Evolutionary conservation across 257 asterid species (phyloP).

Genomic region (Lithospermum erythrorhizon): DNA sequence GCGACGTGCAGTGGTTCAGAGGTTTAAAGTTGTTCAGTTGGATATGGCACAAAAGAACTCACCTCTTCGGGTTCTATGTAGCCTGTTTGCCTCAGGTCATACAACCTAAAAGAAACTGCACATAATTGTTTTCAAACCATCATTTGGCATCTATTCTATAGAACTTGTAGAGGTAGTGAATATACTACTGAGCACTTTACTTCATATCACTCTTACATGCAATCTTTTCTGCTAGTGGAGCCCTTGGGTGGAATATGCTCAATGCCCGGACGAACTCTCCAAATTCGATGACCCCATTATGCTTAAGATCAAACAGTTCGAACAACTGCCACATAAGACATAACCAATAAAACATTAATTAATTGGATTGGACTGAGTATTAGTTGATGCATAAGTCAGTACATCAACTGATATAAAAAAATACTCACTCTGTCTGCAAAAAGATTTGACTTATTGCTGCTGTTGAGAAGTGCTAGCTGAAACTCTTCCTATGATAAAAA

Average conservation of each 20-base stretch:
- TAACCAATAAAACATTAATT: too few relatives aligned
- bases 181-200: neutral
- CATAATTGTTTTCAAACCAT: constrained; percentile 4
- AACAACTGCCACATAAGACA: constrained; percentile 17
- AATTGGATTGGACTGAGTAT: neutral
- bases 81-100: constrained; percentile 22
- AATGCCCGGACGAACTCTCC: constrained; percentile 19
- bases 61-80: constrained; percentile 26
- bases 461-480: constrained; percentile 56
- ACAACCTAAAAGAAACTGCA: constrained; percentile 21
- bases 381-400: neutral
- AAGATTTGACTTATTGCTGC: constrained; percentile 44
- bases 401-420: neutral
- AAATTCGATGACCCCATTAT: constrained; percentile 22
- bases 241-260: constrained; percentile 23
- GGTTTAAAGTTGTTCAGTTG: neutral
- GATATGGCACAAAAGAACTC: neutral
- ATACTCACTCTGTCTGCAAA: constrained; percentile 61
- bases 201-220: constrained; percentile 11
- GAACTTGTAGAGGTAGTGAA: neutral
- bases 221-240: constrained; percentile 23
- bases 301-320: constrained; percentile 19
- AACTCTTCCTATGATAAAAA: constrained; percentile 65
- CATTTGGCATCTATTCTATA: neutral
- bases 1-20: neutral